Base-by-base conservation (phyloP, 352 stramenopile genomes). In the Hyaloperonospora brassicae region DNA sequence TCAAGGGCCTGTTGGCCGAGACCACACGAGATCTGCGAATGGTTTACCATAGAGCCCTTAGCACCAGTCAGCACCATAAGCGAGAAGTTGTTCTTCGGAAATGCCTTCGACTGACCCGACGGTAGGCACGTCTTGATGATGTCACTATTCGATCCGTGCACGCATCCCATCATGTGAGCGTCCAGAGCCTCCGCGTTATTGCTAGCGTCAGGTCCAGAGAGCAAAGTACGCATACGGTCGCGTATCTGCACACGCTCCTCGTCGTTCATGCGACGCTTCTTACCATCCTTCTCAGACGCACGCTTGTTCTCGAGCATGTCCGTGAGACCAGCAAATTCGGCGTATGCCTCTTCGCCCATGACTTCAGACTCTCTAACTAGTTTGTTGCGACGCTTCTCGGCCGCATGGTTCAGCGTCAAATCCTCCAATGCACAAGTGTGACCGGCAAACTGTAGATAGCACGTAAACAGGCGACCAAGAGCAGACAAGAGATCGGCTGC, bases 41-140 rank as follows among this genome's bases (percentile, higher is more conserved):
- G 97, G 81, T 99, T 99, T 10, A 99, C 97, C 76, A 98, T 98
- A 35, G 95, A 99, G 11, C 97, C 97, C 81, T 99, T 99, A 17
- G 97, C 97, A 61, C 97, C 97, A 30, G 97, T 99, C 11, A 97
- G 85, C 21, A 99, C 96, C 97, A 99, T 99, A 13, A 99, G 80
- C 55, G 93, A 97, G 76, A 99, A 99, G 48, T 89, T 97, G 76
- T 99, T 99, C 50, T 86, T 73, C 9, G 97, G 97, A 78, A 99
- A 99, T 21, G 95, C 84, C 64, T 98, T 98, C 9, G 83, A 87
- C 62, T 99, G 89, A 21, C 97, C 97, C 59, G 89, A 80, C 0
- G 97, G 97, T 52, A 99, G 76, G 87, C 97, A 99, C 42, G 87
- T 92, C 77, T 99, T 99, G 61, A 99, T 98, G 64, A 99, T 99